Percentiles rank a stretch among this genome's conserved stretches.
Conservation (phyloP, 306 rosid species). For the Quercus suber region DNA sequence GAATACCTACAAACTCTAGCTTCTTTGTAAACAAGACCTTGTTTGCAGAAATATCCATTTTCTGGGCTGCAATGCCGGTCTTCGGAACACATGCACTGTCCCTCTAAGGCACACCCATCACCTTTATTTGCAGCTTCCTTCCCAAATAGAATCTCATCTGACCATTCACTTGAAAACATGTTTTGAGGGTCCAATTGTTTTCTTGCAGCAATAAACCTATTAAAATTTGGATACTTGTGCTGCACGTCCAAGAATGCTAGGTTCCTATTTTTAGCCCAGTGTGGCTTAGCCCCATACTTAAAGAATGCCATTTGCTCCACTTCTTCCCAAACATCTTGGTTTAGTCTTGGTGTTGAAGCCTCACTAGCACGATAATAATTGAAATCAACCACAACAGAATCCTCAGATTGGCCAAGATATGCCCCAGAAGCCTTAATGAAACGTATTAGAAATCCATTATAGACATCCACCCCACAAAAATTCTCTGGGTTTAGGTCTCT, state of each 20-base stretch:
- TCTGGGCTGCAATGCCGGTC: constrained; percentile 69
- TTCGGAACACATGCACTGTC: constrained; percentile 52
- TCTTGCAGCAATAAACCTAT: constrained; percentile 39
- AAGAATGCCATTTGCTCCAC: constrained; percentile 73
- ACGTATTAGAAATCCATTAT: constrained; percentile 65
- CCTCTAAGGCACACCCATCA: constrained; percentile 78
- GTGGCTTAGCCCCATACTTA: constrained; percentile 73
- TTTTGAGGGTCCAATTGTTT: constrained; percentile 52
- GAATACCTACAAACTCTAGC: constrained; percentile 69
- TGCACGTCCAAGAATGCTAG: constrained; percentile 50
- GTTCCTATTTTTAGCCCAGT: constrained; percentile 78
- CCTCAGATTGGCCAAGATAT: constrained; percentile 64
- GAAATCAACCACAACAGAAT: constrained; percentile 70
- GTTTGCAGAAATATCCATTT: constrained; percentile 47
- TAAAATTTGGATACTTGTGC: constrained; percentile 40
- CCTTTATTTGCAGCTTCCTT: constrained; percentile 23
- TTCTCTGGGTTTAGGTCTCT: constrained; percentile 48
- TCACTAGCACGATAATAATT: constrained; percentile 60
- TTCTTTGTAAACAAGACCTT: constrained; percentile 55
- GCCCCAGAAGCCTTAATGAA: constrained; percentile 56
- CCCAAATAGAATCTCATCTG: constrained; percentile 58
- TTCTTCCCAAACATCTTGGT: constrained; percentile 73
- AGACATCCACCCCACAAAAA: constrained; percentile 64
- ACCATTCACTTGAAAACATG: constrained; percentile 64
- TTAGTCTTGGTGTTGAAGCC: constrained; percentile 53